Conservation (phyloP, 2,329 filamentous ascomycete genomes). For the Ceratocystis cubensis region DNA sequence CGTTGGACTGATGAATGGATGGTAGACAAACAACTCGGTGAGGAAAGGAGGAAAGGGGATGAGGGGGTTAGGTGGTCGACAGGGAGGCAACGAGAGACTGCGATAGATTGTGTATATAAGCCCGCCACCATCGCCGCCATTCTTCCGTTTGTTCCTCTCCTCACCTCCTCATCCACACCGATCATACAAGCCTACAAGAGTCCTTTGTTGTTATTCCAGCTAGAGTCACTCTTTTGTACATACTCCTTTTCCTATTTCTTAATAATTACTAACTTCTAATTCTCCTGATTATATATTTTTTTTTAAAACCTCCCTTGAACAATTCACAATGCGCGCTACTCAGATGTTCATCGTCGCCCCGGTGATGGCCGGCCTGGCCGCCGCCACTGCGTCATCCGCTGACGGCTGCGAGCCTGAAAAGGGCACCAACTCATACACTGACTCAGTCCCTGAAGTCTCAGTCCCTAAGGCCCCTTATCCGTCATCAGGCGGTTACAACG, state of each 20-base stretch:
- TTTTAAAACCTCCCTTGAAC: too few species aligned
- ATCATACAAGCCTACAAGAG: slow-evolving; percentile 5
- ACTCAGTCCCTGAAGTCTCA: neutral
- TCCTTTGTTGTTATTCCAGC: slow-evolving; percentile 3
- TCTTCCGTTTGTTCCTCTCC: neutral
- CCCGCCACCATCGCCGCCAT: neutral
- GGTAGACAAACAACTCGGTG: neutral
- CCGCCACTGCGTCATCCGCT: neutral
- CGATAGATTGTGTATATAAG: neutral
- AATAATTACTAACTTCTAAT: neutral
- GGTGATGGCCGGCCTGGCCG: slow-evolving; percentile 17
- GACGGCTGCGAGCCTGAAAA: neutral
- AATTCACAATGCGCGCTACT: slow-evolving; percentile 18
- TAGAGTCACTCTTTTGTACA: slow-evolving; percentile 16
- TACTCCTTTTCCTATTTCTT: slow-evolving; percentile 10
- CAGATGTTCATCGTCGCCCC: slow-evolving; percentile 17
- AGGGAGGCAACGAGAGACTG: neutral
- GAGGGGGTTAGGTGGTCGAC: neutral
- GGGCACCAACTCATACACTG: neutral
- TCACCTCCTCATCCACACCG: neutral
- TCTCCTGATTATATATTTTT: neutral
- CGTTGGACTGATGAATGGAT: too few species aligned
- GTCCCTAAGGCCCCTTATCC: neutral
- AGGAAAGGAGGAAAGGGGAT: neutral
- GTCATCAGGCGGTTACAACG: too few species aligned